Base-by-base conservation (phyloP, 2,329 filamentous ascomycete species). In the Didymella pinodella region DNA sequence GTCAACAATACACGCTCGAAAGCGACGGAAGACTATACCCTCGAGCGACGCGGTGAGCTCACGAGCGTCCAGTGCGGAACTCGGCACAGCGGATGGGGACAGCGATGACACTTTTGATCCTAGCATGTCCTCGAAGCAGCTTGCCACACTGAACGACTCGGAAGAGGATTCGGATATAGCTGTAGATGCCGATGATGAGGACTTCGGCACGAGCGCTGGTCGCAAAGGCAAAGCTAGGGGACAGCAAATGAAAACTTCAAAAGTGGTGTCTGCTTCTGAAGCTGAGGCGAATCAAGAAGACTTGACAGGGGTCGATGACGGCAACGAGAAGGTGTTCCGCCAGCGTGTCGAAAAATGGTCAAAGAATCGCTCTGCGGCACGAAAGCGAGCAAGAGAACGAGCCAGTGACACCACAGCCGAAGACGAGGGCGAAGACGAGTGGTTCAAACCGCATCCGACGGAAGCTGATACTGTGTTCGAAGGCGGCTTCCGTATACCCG, bases 401-500 rank as follows among this genome's bases (percentile, higher is more conserved):
- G 71, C 64, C n/a, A 67, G 64, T 10, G 61, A 73, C 16, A 41
- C 52, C 10, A 32, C 57, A 18, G 40, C 32, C 1, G 71, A 75
- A 4, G 70, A 83, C 4, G 69, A 77, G 2, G 75, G 71, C 7
- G 80, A 81, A 16, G 82, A 84, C 32, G 89, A 99, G 78, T 97
- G 93, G 89, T 87, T 91, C 65, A 90, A 92, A 69, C 91, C 93
- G 4, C 93, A 96, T 65, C 96, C 95, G 0, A 91, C 90, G 36
- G 86, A 90, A 36, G 83, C 90, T 0, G 93, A 97, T 74, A 85
- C 91, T 48, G 79, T 84, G 5, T 87, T 97, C 48, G 88, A 90
- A 51, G 89, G 91, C 38, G 90, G 86, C 3, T 86, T 96, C 56
- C 90, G 86, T 50, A 83, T 99, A 4, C 95, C 95, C 0, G 95